These are phyloP conservation scores for Myxozyma mucilagina DNA, from an alignment of 805 yeast species.

Conservation along the genomic window DNA sequence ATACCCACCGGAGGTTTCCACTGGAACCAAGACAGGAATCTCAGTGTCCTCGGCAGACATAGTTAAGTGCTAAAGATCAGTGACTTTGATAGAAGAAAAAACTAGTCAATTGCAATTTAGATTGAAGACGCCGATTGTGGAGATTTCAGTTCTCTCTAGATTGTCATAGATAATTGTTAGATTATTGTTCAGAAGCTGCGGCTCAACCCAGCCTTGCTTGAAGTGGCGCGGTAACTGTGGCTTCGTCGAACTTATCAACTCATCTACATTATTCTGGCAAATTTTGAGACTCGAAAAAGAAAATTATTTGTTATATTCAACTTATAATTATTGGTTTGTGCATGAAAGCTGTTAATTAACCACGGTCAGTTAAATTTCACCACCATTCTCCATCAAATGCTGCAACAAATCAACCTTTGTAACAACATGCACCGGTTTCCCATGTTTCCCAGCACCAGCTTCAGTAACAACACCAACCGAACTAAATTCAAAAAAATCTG, in stretches of 20 bases:
- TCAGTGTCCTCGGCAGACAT: not conserved
- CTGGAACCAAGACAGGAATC: not conserved
- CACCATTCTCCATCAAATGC: slow-evolving; percentile 38
- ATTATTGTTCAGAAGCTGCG: too few species aligned
- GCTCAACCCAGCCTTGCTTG: too few species aligned
- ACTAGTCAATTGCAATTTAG: not conserved
- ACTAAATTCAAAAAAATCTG: slow-evolving; percentile 78
- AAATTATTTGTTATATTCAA: too few species aligned
- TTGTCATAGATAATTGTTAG: not conserved
- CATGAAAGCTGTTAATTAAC: not conserved
- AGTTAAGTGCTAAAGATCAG: not conserved
- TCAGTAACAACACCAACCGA: slow-evolving; percentile 83
- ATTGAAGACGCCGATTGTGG: not conserved
- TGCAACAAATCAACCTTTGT: slow-evolving; percentile 83
- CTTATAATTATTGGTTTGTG: too few species aligned
- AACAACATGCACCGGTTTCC: slow-evolving; percentile 77
- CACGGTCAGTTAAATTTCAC: slow-evolving; percentile 5
- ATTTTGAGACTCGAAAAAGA: too few species aligned
- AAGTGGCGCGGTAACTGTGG: too few species aligned
- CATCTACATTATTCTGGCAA: too few species aligned
- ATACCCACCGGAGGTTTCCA: not conserved
- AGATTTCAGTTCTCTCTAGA: not conserved
- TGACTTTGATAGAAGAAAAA: not conserved
- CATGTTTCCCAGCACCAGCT: slow-evolving; percentile 44
- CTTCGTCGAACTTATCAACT: too few species aligned